Evolutionary conservation across 2,329 filamentous ascomycete genomes (phyloP).

Genomic region (Chaetomium globosum): DNA sequence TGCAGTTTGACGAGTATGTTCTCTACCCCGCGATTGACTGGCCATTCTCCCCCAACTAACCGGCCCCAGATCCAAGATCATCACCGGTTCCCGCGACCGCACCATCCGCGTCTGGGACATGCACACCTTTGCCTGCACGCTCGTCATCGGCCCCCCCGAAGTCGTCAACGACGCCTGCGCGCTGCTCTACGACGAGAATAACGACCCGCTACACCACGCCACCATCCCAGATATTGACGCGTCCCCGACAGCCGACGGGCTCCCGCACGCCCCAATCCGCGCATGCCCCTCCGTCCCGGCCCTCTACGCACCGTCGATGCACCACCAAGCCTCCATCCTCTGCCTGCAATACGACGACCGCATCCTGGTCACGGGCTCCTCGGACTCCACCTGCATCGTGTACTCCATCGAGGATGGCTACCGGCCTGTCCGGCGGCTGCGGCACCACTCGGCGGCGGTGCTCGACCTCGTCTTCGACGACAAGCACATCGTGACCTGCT

Average conservation of each 20-base stretch:
- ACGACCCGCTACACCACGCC: slow-evolving; percentile 58
- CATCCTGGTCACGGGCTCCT: slow-evolving; percentile 93
- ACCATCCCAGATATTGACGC: slow-evolving; percentile 54
- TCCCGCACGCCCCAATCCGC: slow-evolving; percentile 39
- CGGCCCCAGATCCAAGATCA: slow-evolving; percentile 76
- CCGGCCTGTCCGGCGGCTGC: slow-evolving; percentile 75
- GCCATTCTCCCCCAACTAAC: slow-evolving; percentile 8
- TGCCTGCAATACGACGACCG: slow-evolving; percentile 93
- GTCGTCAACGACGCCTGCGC: slow-evolving; percentile 56
- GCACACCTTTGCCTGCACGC: slow-evolving; percentile 79
- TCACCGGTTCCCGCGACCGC: slow-evolving; percentile 92
- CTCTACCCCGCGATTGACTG: too few relatives aligned
- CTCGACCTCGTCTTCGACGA: slow-evolving; percentile 92
- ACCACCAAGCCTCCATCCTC: slow-evolving; percentile 90
- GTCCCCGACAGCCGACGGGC: slow-evolving; percentile 28
- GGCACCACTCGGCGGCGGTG: slow-evolving; percentile 81
- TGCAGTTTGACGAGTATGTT: slow-evolving; percentile 92
- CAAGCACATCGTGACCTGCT: slow-evolving; percentile 92
- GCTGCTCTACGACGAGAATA: slow-evolving; percentile 55
- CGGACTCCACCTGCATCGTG: slow-evolving; percentile 86
- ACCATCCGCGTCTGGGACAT: slow-evolving; percentile 97
- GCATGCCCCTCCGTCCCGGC: slow-evolving; percentile 53
- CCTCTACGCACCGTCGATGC: slow-evolving; percentile 61
- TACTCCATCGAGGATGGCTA: slow-evolving; percentile 83
- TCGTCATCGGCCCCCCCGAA: slow-evolving; percentile 80